A percentile compares a stretch with the other conserved stretches of the same genome.
Evolutionary conservation across 257 asterid genomes (phyloP).

Genomic region (Forsythia suspensa): DNA sequence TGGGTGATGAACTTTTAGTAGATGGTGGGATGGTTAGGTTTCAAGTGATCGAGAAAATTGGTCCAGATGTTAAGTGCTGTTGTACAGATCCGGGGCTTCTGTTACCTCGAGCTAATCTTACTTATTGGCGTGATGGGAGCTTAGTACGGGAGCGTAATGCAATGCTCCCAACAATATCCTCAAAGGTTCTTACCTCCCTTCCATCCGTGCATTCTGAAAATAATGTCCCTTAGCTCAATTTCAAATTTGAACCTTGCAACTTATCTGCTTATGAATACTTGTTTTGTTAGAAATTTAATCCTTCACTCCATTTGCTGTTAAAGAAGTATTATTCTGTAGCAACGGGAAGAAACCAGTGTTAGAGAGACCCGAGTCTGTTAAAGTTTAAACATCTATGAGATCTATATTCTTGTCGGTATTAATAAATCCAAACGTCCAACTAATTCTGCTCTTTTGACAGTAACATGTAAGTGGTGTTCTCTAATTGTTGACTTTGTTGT

Average conservation of each 20-base stretch:
- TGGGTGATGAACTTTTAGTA: constrained; percentile 92
- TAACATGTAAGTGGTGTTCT: background rate
- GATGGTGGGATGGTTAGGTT: constrained; percentile 99
- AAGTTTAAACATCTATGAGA: no score
- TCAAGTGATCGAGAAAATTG: constrained; percentile 93
- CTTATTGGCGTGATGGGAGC: constrained; percentile 97
- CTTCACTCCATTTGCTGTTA: background rate
- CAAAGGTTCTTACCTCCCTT: constrained; percentile 59
- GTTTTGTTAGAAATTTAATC: background rate
- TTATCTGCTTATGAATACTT: constrained; percentile 2
- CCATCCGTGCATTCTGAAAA: constrained; percentile 11
- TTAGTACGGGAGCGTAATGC: constrained; percentile 96
- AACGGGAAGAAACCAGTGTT: constrained; percentile 3
- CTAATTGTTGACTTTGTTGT: background rate
- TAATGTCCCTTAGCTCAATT: constrained; percentile 2
- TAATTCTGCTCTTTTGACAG: constrained; percentile 1
- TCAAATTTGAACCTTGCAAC: background rate
- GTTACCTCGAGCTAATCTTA: constrained; percentile 92
- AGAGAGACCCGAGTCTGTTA: background rate
- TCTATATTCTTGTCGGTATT: background rate
- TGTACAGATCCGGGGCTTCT: constrained; percentile 98
- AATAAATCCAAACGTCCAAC: background rate
- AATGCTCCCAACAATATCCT: constrained; percentile 96
- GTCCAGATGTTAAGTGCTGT: constrained; percentile 95
- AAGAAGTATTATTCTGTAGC: background rate